A percentile compares a stretch with the other conserved stretches of the same genome.
Evolutionary conservation across 441 rosid species (phyloP).

Genomic region (Flueggea neowawraea): DNA sequence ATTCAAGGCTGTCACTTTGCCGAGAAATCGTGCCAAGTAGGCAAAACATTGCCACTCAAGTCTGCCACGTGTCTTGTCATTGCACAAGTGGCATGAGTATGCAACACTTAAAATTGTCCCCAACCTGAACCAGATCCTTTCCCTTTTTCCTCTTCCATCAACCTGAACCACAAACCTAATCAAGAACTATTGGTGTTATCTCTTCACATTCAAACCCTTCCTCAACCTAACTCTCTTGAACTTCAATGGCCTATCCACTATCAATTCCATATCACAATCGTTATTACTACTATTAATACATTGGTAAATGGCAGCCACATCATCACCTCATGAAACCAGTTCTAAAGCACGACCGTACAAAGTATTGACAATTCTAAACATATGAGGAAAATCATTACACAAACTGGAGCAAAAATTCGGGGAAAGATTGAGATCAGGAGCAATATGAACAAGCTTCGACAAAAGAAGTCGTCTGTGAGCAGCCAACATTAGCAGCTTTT

Average conservation of each 20-base stretch:
- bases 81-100: no score
- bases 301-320: constrained; percentile 51
- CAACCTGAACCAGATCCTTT: no score
- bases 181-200: constrained; percentile 54
- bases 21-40: no score
- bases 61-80: no score
- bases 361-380: constrained; percentile 70
- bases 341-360: constrained; percentile 82
- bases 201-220: constrained; percentile 73
- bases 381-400: constrained; percentile 72
- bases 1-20: no score
- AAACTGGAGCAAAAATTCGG: constrained; percentile 85
- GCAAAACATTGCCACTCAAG: no score
- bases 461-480: constrained; percentile 64
- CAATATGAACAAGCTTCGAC: constrained; percentile 79
- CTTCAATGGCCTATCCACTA: constrained; percentile 84
- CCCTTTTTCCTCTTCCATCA: no score
- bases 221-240: constrained; percentile 73
- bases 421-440: constrained; percentile 81
- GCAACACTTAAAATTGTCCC: no score
- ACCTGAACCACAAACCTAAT: constrained; percentile 63
- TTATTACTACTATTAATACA: constrained; percentile 8
- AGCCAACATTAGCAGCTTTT: constrained; percentile 86
- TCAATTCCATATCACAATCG: constrained; percentile 36
- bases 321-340: constrained; percentile 73